Evolutionary conservation across 345 rosid genomes (phyloP).

Genomic region (Eucalyptus cladocalyx): DNA sequence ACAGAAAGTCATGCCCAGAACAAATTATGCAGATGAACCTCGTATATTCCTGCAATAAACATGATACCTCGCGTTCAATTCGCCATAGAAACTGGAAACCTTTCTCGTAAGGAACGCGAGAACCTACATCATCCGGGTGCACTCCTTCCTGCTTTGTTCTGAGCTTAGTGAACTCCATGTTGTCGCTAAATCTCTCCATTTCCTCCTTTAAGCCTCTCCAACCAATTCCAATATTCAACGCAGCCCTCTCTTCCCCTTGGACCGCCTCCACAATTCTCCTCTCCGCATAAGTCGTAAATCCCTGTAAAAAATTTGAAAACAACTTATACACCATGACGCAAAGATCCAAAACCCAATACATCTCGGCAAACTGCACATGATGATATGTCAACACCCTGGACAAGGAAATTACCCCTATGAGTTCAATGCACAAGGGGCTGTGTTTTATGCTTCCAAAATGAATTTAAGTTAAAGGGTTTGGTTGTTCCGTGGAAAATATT

Average conservation of each 20-base stretch:
- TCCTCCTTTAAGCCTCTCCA: slow-evolving; percentile 71
- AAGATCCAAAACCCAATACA: not conserved
- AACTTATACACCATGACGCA: not conserved
- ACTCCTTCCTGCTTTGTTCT: slow-evolving; percentile 71
- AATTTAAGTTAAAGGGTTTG: too few species aligned
- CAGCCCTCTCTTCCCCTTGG: slow-evolving; percentile 68
- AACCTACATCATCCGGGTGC: slow-evolving; percentile 70
- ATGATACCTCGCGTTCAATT: slow-evolving; percentile 69
- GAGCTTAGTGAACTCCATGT: slow-evolving; percentile 75
- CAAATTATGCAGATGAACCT: not conserved
- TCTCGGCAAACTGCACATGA: not conserved
- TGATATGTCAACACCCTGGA: not conserved
- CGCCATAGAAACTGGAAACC: slow-evolving; percentile 90
- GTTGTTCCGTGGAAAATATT: accelerated
- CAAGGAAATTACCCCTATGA: not conserved
- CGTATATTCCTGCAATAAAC: not conserved
- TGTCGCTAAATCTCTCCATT: slow-evolving; percentile 76
- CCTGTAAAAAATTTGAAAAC: slow-evolving; percentile 23
- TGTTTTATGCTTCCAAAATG: not conserved
- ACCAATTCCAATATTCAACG: slow-evolving; percentile 67
- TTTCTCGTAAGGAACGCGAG: slow-evolving; percentile 82
- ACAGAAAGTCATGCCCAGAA: not conserved
- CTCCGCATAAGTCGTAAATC: slow-evolving; percentile 90
- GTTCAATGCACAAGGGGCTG: not conserved
- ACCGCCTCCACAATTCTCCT: slow-evolving; percentile 93